Base-by-base conservation (phyloP, 257 asterid species). In the Ophiorrhiza pumila region DNA sequence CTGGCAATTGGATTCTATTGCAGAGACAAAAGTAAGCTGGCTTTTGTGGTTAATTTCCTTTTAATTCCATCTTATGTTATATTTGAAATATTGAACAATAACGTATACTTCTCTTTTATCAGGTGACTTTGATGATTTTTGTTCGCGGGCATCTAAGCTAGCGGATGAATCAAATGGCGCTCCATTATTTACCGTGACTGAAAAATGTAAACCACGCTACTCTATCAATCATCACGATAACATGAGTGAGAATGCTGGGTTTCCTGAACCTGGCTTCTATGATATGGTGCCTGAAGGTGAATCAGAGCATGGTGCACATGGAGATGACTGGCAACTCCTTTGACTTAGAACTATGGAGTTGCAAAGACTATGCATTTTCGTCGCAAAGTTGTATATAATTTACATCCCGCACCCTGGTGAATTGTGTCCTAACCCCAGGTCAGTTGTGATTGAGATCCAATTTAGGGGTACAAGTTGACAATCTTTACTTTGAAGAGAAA, bases 291-390 rank as follows among this genome's bases (percentile, higher is more conserved):
- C 71, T 14, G 58, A 60, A 0, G 84, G 73, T 61, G 88, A 75
- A 34, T 62, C 78, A 0, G 91, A 81, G 65, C 79, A 65, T 71
- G 65, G 76, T 70, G 80, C 77, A n/a, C 90, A 85, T 63, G 98
- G 89, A 79, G 99, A 94, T 43, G 99, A 94, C 25, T 94, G 99
- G 99, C 95, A 94, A 83, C 88, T 94, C 61, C 95, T 94, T 37
- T 94, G 85, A 88, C 52, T 58, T 43, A 25, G 10, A 23, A 23
- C 56, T 45, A 50, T 49, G 58, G 64, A 23, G 43, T 72, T 64
- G 10, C 42, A 55, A 35, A 53, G 58, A 29, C 17, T 25, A 5
- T 42, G 52, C 68, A n/a, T 32, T 20, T 8, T 64, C 69, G 66
- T 58, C 42, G 56, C 53, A 49, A 74, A 61, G 61, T 57, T 71